These are phyloP conservation scores for Saccharomyces hybrid DNA, from an alignment of 1,139 yeast genomes.

Conservation along the genomic window DNA sequence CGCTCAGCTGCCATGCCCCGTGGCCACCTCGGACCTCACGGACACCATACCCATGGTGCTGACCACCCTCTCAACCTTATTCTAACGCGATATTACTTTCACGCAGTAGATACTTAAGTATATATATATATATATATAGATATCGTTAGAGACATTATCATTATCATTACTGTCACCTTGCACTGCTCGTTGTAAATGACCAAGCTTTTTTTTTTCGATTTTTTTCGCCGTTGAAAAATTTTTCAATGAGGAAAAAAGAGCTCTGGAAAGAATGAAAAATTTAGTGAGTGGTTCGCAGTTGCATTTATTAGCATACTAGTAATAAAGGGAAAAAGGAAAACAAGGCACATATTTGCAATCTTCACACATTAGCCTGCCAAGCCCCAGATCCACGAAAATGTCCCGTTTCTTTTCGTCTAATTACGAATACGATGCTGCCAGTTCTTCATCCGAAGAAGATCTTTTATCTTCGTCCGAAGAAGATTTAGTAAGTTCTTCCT, in stretches of 20 bases:
- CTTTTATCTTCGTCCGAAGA: slow-evolving; percentile 64
- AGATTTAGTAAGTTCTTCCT: slow-evolving; percentile 46
- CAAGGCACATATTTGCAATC: slow-evolving; percentile 1
- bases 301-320: neutral
- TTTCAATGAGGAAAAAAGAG: neutral
- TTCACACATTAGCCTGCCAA: slow-evolving; percentile 1
- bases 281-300: neutral
- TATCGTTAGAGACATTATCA: neutral
- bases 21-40: neutral
- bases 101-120: neutral
- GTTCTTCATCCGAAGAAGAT: slow-evolving; percentile 73
- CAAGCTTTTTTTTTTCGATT: neutral
- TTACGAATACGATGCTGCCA: slow-evolving; percentile 49
- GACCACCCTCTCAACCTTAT: slow-evolving; percentile 26
- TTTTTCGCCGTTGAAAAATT: neutral
- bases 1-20: slow-evolving; percentile 37
- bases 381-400: slow-evolving; percentile 33
- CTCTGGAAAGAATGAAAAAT: neutral
- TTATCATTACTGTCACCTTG: neutral
- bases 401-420: slow-evolving; percentile 62
- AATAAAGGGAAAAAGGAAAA: neutral
- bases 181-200: neutral
- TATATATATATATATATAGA: neutral
- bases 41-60: neutral
- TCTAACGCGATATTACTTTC: neutral